Conservation (phyloP, 306 rosid genomes). For the Phaseolus lunatus region DNA sequence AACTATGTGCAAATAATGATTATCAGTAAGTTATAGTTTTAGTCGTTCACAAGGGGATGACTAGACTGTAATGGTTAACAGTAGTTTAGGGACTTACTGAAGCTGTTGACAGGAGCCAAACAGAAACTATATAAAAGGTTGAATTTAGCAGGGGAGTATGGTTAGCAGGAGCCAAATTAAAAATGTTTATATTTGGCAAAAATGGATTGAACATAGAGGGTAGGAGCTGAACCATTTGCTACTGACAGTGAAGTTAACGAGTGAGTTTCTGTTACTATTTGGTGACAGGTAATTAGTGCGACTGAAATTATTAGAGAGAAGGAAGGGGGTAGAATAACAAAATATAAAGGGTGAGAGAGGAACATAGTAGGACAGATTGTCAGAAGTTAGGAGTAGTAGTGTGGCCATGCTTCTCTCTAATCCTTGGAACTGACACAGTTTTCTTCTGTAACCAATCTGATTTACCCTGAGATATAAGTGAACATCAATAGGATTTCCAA, state of each 20-base stretch:
- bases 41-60: not conserved
- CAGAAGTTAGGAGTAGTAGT: not conserved
- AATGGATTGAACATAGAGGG: not conserved
- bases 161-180: not conserved
- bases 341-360: too few relatives aligned
- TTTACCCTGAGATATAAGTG: not conserved
- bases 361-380: not conserved
- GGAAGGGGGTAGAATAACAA: too few relatives aligned
- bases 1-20: too few relatives aligned
- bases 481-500: not conserved
- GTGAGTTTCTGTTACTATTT: not conserved
- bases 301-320: not conserved
- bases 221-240: not conserved
- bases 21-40: too few relatives aligned
- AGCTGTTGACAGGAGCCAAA: not conserved
- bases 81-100: not conserved
- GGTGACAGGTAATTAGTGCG: not conserved
- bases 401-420: not conserved
- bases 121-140: too few relatives aligned
- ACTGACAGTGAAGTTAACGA: not conserved
- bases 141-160: not conserved
- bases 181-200: not conserved
- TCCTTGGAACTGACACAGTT: not conserved
- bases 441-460: not conserved
- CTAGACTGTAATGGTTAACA: not conserved